Percentiles rank a stretch among this genome's conserved stretches.
phyloP scores from a whole-genome alignment of 2,329 filamentous ascomycete species.

The Rutstroemia sp. region DNA sequence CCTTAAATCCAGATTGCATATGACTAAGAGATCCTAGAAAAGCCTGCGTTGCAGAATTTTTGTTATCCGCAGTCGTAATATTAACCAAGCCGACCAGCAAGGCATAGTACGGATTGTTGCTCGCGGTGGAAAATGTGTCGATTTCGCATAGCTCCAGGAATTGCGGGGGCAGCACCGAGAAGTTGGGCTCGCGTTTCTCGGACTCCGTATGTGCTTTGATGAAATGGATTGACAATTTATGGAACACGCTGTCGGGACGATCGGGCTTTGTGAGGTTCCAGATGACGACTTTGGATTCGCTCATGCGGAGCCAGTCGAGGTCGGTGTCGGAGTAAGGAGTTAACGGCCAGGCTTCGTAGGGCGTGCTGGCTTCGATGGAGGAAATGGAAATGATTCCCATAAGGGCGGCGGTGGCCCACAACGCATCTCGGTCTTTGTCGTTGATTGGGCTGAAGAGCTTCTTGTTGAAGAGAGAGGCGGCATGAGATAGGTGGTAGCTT shows the following conservation, averaged over 20 bases:
- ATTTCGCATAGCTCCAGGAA: slow-evolving; percentile 16
- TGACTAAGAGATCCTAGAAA: slow-evolving; percentile 42
- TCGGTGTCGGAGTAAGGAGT: slow-evolving; percentile 36
- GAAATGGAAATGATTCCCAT: slow-evolving; percentile 40
- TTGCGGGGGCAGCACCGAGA: not conserved
- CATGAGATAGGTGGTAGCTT: slow-evolving; percentile 42
- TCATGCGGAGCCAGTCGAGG: slow-evolving; percentile 52
- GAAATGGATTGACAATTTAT: not conserved
- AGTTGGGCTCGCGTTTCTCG: not conserved
- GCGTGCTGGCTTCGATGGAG: slow-evolving; percentile 34
- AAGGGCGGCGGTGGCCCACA: slow-evolving; percentile 41
- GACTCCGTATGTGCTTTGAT: not conserved
- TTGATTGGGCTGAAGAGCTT: slow-evolving; percentile 35
- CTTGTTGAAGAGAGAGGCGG: slow-evolving; percentile 39
- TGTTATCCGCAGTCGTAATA: slow-evolving; percentile 15
- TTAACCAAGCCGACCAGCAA: slow-evolving; percentile 3
- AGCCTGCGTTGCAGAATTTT: slow-evolving; percentile 35
- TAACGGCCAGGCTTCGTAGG: slow-evolving; percentile 50
- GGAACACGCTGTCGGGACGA: slow-evolving; percentile 1
- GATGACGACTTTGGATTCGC: slow-evolving; percentile 46
- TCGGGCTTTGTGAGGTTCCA: slow-evolving; percentile 32
- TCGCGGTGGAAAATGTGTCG: not conserved
- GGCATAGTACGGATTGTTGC: slow-evolving; percentile 14
- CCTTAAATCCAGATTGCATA: slow-evolving; percentile 37
- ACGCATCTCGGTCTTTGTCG: slow-evolving; percentile 36